Percentiles rank a stretch among this genome's conserved stretches.
Conservation (phyloP, 345 rosid genomes). For the Eucalyptus grandis region DNA sequence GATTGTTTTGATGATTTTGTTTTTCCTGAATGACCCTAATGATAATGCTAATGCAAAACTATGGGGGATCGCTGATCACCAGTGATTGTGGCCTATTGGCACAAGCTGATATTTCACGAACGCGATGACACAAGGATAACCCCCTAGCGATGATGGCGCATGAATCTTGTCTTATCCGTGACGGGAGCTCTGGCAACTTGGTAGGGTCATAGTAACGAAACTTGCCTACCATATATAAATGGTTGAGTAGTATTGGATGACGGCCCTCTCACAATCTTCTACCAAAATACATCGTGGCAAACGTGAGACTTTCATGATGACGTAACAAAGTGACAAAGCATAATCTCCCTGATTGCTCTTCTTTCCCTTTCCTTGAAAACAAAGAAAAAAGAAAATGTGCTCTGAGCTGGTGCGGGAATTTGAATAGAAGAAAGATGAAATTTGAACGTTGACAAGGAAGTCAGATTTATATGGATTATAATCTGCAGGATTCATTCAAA, state of each 20-base stretch:
- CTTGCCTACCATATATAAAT: background rate
- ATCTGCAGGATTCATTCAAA: background rate
- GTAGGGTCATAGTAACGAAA: background rate
- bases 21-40: background rate
- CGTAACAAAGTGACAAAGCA: background rate
- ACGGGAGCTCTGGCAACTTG: background rate
- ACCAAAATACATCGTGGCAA: background rate
- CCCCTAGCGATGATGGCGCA: background rate
- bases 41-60: background rate
- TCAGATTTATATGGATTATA: background rate
- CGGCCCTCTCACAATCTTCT: background rate
- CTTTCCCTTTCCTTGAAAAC: background rate
- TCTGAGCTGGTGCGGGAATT: background rate
- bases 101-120: background rate
- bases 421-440: background rate
- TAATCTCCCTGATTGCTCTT: background rate
- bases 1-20: background rate
- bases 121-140: background rate
- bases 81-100: background rate
- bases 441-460: background rate
- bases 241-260: background rate
- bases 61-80: background rate
- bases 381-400: background rate
- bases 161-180: background rate
- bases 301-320: background rate